Conservation (phyloP, 1,284 basidiomycete genomes). For the Rhodotorula sp. region DNA sequence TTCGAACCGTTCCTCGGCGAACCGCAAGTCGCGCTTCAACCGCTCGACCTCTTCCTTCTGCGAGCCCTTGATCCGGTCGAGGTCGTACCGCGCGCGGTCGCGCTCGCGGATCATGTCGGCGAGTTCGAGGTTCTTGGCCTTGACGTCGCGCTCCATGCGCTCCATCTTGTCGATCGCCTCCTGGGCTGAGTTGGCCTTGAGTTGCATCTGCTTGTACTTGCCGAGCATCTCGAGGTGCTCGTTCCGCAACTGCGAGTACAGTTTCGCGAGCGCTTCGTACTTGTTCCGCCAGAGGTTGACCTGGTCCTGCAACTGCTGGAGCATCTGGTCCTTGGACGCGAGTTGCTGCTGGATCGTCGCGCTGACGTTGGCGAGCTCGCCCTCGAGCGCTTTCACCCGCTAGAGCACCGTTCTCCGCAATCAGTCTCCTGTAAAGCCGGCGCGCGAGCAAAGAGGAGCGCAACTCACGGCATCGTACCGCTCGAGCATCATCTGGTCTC, state of each 20-base stretch:
- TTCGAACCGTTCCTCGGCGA: conserved; percentile 97
- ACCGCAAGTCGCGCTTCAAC: conserved; percentile 84
- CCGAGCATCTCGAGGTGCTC: conserved; percentile 97
- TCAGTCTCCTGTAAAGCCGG: background rate
- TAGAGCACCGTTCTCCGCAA: conserved; percentile 46
- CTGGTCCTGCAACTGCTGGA: conserved; percentile 94
- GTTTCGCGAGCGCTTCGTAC: conserved; percentile 96
- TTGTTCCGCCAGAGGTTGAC: conserved; percentile 97
- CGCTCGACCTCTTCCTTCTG: conserved; percentile 97
- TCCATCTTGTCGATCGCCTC: conserved; percentile 99
- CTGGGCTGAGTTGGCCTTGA: conserved; percentile 97
- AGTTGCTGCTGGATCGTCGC: conserved; percentile 84
- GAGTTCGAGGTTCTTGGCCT: conserved; percentile 95
- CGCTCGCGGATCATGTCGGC: conserved; percentile 99
- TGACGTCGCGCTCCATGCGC: conserved; percentile 96
- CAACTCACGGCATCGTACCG: conserved; percentile 88
- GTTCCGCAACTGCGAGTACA: conserved; percentile 95
- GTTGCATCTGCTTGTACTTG: conserved; percentile 96
- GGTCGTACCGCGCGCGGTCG: conserved; percentile 91
- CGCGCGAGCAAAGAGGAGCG: background rate
- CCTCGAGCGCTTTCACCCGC: conserved; percentile 95
- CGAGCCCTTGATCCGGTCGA: conserved; percentile 90
- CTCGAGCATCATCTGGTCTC: conserved; percentile 95
- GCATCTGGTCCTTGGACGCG: conserved; percentile 88
- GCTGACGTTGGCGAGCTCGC: conserved; percentile 76